A percentile compares a stretch with the other conserved stretches of the same genome.
Evolutionary conservation across 106 monocot species (phyloP).

Genomic region (Amphibolis antarctica): DNA sequence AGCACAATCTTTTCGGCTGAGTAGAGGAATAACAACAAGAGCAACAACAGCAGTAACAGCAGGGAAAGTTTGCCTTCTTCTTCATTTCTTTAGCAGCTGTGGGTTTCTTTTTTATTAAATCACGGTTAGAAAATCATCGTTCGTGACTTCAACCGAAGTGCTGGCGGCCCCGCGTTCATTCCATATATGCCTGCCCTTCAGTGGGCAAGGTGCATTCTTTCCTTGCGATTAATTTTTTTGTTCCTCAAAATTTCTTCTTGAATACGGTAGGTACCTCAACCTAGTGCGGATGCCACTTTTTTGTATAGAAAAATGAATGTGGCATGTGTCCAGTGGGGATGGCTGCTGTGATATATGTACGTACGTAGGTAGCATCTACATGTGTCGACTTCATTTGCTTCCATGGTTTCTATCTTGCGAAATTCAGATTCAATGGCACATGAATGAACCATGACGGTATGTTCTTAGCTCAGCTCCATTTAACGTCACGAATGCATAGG

Average conservation of each 20-base stretch:
- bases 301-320: constrained; percentile 1
- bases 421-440: too few relatives aligned
- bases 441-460: too few relatives aligned
- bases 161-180: not conserved
- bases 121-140: not conserved
- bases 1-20: constrained; percentile 6
- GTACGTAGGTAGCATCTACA: too few relatives aligned
- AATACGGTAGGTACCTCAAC: not conserved
- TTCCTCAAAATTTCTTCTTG: not conserved
- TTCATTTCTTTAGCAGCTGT: not conserved
- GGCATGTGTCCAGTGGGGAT: not conserved
- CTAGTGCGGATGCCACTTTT: not conserved
- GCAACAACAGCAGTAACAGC: not conserved
- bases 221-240: not conserved
- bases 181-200: not conserved
- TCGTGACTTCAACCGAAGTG: not conserved
- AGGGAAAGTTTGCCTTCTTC: not conserved
- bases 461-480: too few relatives aligned
- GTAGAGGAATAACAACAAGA: not conserved
- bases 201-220: not conserved
- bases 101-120: not conserved
- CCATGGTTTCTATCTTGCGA: too few relatives aligned
- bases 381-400: too few relatives aligned
- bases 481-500: too few relatives aligned
- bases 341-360: not conserved